These are phyloP conservation scores for Fibroporia radiculosa DNA, from an alignment of 768 basidiomycete genomes.

Conservation along the genomic window DNA sequence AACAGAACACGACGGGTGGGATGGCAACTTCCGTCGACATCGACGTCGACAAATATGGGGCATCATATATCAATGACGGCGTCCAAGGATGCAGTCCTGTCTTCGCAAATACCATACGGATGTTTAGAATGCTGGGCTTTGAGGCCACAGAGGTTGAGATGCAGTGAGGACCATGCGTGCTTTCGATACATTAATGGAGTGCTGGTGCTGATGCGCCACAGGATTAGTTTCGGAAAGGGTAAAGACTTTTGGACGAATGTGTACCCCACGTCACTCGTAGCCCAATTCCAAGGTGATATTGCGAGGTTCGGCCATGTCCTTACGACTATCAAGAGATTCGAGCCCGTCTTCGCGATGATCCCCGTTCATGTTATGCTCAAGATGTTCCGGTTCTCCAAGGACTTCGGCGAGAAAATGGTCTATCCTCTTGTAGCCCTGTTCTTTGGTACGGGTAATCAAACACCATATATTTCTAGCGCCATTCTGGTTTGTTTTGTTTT, in stretches of 20 bases:
- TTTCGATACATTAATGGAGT: not conserved
- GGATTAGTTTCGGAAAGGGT: slow-evolving; percentile 28
- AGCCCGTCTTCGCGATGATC: slow-evolving; percentile 25
- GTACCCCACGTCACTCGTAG: slow-evolving; percentile 26
- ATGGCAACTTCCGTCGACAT: slow-evolving; percentile 29
- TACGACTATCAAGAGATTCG: slow-evolving; percentile 24
- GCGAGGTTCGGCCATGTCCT: slow-evolving; percentile 26
- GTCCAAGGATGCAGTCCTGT: slow-evolving; percentile 29
- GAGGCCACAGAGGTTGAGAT: slow-evolving; percentile 25
- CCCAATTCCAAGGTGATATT: slow-evolving; percentile 23
- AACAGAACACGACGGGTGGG: slow-evolving; percentile 21
- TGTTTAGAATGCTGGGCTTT: slow-evolving; percentile 28
- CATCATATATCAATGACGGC: slow-evolving; percentile 29
- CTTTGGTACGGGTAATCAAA: slow-evolving; percentile 31
- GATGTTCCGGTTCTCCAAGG: slow-evolving; percentile 28
- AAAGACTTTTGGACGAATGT: slow-evolving; percentile 33
- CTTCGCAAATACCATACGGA: slow-evolving; percentile 28
- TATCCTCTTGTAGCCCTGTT: slow-evolving; percentile 29
- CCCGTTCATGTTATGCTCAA: slow-evolving; percentile 28
- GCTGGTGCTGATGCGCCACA: not conserved
- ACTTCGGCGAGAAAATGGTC: slow-evolving; percentile 30
- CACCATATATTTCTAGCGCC: slow-evolving; percentile 27
- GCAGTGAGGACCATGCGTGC: slow-evolving; percentile 18
- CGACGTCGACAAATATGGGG: slow-evolving; percentile 24
- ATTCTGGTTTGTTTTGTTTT: slow-evolving; percentile 18